Percentiles rank a stretch among this genome's conserved stretches.
Evolutionary conservation across 208 protist genomes (phyloP).

Genomic region (Leishmania turanica): DNA sequence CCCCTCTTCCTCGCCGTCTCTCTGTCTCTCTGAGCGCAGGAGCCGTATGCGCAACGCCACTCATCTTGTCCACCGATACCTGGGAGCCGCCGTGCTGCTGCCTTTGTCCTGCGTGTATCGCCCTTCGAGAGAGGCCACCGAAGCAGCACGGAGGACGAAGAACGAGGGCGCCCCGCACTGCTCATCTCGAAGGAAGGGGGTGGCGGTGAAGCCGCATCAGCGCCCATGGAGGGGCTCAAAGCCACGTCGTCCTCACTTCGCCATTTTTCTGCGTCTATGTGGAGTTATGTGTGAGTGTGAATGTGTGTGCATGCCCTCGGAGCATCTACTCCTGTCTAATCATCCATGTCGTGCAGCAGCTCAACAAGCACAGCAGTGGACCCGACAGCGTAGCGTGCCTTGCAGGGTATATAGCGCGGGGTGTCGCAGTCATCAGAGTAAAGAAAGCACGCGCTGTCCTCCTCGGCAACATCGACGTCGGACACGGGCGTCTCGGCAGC

Average conservation of each 20-base stretch:
- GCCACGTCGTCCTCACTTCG: neutral
- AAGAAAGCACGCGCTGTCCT: neutral
- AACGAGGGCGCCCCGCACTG: neutral
- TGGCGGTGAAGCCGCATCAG: neutral
- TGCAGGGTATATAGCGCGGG: constrained; percentile 62
- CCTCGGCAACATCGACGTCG: neutral
- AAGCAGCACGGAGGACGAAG: neutral
- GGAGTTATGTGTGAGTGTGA: neutral
- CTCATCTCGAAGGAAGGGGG: neutral
- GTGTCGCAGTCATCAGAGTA: constrained; percentile 41
- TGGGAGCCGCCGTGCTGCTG: neutral
- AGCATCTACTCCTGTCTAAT: neutral
- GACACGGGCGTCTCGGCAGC: neutral
- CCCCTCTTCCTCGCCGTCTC: too few species aligned
- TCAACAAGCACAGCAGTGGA: constrained; percentile 54
- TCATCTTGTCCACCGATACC: neutral
- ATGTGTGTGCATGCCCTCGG: neutral
- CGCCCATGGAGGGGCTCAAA: neutral
- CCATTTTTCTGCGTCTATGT: neutral
- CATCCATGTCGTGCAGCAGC: constrained; percentile 29
- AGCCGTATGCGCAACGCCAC: too few species aligned
- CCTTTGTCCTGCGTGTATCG: neutral
- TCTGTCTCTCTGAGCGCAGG: too few species aligned
- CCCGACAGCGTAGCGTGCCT: constrained; percentile 51
- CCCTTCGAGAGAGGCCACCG: neutral